Evolutionary conservation across 495 filamentous ascomycete species (phyloP).

Genomic region (Penicillium antarcticum): DNA sequence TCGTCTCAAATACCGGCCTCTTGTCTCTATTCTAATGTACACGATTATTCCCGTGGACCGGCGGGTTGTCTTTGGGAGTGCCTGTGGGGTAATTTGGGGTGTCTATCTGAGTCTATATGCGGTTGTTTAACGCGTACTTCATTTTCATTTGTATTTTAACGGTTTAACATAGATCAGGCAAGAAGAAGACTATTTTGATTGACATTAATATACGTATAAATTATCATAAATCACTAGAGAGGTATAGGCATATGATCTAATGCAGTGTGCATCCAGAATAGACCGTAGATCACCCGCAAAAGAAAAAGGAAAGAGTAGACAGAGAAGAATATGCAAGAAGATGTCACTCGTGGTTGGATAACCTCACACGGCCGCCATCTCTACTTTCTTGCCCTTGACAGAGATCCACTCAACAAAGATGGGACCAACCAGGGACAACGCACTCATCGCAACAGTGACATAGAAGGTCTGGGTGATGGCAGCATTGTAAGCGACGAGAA

Average conservation of each 20-base stretch:
- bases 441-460: constrained; percentile 62
- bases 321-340: constrained; percentile 12
- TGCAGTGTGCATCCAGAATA: background rate
- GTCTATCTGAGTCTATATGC: constrained; percentile 77
- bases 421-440: constrained; percentile 58
- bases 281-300: background rate
- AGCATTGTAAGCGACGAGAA: constrained; percentile 68
- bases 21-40: constrained; percentile 78
- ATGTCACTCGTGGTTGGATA: background rate
- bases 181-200: background rate
- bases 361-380: constrained; percentile 47
- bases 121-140: constrained; percentile 24
- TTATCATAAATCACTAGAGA: background rate
- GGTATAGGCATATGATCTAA: background rate
- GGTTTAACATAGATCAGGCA: background rate
- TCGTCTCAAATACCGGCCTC: constrained; percentile 78
- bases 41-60: constrained; percentile 73
- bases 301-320: background rate
- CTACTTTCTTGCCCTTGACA: constrained; percentile 81
- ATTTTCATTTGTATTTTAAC: constrained; percentile 4
- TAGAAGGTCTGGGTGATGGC: constrained; percentile 67
- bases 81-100: constrained; percentile 83
- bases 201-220: background rate
- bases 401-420: constrained; percentile 70
- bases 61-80: constrained; percentile 71